Conservation (phyloP, 495 filamentous ascomycete genomes). For the Penicillium atrosanguineum region DNA sequence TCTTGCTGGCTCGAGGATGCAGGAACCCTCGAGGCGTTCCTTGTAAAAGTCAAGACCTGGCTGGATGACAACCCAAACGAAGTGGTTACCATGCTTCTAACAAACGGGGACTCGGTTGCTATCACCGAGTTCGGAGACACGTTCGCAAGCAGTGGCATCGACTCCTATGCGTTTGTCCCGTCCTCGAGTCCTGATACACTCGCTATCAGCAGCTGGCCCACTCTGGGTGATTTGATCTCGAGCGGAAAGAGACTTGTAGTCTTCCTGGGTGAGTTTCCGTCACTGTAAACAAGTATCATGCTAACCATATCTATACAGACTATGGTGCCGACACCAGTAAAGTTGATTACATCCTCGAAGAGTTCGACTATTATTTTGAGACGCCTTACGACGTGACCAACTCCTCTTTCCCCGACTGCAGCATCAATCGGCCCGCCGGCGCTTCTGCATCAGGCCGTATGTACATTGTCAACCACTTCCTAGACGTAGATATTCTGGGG, state of each 20-base stretch:
- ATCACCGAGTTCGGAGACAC: constrained; percentile 49
- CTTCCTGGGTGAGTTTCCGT: constrained; percentile 51
- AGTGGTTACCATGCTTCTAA: constrained; percentile 67
- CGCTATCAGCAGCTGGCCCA: constrained; percentile 57
- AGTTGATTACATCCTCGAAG: constrained; percentile 63
- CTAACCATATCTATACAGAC: constrained; percentile 23
- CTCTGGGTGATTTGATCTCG: constrained; percentile 58
- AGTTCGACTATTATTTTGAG: constrained; percentile 72
- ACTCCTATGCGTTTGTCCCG: constrained; percentile 57
- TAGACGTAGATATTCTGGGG: constrained; percentile 42
- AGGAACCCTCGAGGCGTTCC: constrained; percentile 55
- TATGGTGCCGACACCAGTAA: constrained; percentile 44
- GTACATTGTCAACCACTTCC: constrained; percentile 54
- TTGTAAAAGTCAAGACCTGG: constrained; percentile 60
- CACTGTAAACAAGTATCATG: background rate
- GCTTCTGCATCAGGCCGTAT: constrained; percentile 47
- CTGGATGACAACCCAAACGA: constrained; percentile 64
- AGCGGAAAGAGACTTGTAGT: constrained; percentile 59
- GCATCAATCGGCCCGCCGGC: constrained; percentile 57
- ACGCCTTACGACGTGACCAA: constrained; percentile 62
- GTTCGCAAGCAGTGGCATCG: constrained; percentile 54
- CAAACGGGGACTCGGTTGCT: constrained; percentile 59
- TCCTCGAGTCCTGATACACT: constrained; percentile 23
- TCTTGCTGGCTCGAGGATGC: constrained; percentile 63
- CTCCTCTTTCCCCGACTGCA: constrained; percentile 50